Evolutionary conservation across 371 early-diverging fungal genomes (phyloP).

Genomic region (Funneliformis caledonium): DNA sequence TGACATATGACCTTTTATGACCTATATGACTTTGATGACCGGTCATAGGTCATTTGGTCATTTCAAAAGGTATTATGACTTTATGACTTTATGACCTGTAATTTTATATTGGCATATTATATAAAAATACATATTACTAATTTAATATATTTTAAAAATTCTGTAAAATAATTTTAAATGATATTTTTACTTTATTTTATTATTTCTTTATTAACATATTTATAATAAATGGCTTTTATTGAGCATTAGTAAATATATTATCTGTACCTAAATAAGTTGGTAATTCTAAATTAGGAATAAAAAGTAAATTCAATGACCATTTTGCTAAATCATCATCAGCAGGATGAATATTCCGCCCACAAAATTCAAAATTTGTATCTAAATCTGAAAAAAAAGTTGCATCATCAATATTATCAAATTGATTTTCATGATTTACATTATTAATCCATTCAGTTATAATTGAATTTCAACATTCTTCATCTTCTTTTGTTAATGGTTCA

Average conservation of each 20-base stretch:
- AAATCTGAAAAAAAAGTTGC: background rate
- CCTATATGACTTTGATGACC: too few species aligned
- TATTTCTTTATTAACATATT: too few species aligned
- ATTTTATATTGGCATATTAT: too few species aligned
- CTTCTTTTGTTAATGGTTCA: background rate
- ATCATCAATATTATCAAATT: background rate
- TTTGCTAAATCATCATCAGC: constrained; percentile 23
- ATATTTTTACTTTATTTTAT: too few species aligned
- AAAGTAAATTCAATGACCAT: background rate
- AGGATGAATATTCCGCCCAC: constrained; percentile 5
- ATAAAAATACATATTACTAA: too few species aligned
- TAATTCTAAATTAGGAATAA: background rate
- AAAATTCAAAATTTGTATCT: background rate
- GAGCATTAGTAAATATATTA: background rate
- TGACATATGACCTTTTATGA: too few species aligned
- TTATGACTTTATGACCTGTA: too few species aligned
- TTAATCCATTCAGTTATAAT: background rate
- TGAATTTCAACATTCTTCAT: background rate
- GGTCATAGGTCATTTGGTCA: too few species aligned
- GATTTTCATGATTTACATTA: background rate
- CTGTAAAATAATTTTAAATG: too few species aligned
- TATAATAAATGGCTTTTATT: too few species aligned
- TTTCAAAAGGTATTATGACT: too few species aligned
- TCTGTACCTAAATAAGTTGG: background rate
- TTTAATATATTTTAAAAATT: too few species aligned